phyloP scores from a whole-genome alignment of 1,284 basidiomycete genomes.

The Volvariella volvacea region DNA sequence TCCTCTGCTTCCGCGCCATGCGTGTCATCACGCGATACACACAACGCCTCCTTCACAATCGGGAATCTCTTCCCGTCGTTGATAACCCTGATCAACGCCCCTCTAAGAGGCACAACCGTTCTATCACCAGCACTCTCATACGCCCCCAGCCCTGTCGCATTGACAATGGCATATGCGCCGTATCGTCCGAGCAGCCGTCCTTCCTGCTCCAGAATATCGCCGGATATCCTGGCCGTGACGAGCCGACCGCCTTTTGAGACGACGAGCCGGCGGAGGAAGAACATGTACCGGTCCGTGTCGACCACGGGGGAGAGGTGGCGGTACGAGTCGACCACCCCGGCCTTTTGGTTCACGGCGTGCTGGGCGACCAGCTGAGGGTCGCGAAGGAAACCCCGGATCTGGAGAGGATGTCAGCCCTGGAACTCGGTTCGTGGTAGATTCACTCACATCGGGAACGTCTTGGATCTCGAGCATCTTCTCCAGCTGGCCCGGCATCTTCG shows the following conservation, averaged over 20 bases:
- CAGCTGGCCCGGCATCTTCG: slow-evolving; percentile 20
- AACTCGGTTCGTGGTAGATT: too few relatives aligned
- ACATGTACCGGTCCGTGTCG: slow-evolving; percentile 30
- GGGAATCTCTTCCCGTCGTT: slow-evolving; percentile 31
- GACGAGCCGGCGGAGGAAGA: slow-evolving; percentile 22
- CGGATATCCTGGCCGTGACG: slow-evolving; percentile 21
- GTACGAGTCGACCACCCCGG: slow-evolving; percentile 28
- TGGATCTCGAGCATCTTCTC: slow-evolving; percentile 27
- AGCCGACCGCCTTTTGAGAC: slow-evolving; percentile 23
- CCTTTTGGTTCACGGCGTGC: slow-evolving; percentile 20
- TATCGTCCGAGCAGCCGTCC: slow-evolving; percentile 21
- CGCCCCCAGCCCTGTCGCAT: slow-evolving; percentile 26
- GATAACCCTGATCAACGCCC: slow-evolving; percentile 29
- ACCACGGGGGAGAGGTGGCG: slow-evolving; percentile 26
- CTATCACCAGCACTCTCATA: slow-evolving; percentile 24
- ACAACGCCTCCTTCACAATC: slow-evolving; percentile 24
- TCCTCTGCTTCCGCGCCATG: slow-evolving; percentile 18
- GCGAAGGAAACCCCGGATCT: slow-evolving; percentile 24
- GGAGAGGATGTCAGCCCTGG: neutral
- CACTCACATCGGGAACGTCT: slow-evolving; percentile 9
- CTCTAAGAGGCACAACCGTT: slow-evolving; percentile 28
- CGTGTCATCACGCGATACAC: slow-evolving; percentile 19
- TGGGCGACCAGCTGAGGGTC: slow-evolving; percentile 14
- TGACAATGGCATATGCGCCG: slow-evolving; percentile 26
- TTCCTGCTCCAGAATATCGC: slow-evolving; percentile 20